Percentiles rank a stretch among this genome's conserved stretches.
Evolutionary conservation across 2,329 filamentous ascomycete genomes (phyloP).

Genomic region (Phyllosticta citrichinensis): DNA sequence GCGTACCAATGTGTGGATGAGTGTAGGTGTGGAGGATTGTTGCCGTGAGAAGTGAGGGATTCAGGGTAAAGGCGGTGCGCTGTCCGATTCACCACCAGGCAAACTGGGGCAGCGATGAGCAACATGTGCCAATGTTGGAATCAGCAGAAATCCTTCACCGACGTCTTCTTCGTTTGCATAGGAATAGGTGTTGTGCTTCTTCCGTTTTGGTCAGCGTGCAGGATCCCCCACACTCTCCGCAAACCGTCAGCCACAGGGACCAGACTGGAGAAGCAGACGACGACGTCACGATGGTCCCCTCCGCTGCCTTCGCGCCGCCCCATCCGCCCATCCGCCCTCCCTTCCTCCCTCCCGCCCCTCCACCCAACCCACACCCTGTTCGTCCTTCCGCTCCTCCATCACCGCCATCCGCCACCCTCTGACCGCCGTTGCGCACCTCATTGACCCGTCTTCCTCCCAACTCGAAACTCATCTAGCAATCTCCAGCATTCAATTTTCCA

Average conservation of each 20-base stretch:
- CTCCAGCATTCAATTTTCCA: neutral
- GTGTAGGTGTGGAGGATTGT: neutral
- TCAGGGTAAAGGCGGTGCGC: neutral
- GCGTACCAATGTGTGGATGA: neutral
- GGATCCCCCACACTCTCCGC: neutral
- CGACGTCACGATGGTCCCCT: neutral
- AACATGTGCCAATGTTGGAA: neutral
- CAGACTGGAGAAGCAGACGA: neutral
- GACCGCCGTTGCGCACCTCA: neutral
- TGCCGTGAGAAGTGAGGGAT: neutral
- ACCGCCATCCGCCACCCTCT: neutral
- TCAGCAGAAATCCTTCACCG: neutral
- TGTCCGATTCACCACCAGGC: neutral
- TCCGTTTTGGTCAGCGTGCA: neutral
- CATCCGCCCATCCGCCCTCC: neutral
- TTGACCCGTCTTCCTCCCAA: too few relatives aligned
- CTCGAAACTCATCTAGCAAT: neutral
- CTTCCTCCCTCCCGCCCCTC: neutral
- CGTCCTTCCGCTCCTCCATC: neutral
- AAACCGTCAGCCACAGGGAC: neutral
- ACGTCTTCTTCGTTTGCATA: neutral
- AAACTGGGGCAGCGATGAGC: too few relatives aligned
- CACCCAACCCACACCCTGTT: neutral
- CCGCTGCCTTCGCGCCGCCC: neutral
- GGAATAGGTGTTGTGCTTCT: neutral